Evolutionary conservation across 495 filamentous ascomycete species (phyloP), one percentile per base, ranked within the genome.

Genomic region (Diplogelasinospora grovesii): DNA sequence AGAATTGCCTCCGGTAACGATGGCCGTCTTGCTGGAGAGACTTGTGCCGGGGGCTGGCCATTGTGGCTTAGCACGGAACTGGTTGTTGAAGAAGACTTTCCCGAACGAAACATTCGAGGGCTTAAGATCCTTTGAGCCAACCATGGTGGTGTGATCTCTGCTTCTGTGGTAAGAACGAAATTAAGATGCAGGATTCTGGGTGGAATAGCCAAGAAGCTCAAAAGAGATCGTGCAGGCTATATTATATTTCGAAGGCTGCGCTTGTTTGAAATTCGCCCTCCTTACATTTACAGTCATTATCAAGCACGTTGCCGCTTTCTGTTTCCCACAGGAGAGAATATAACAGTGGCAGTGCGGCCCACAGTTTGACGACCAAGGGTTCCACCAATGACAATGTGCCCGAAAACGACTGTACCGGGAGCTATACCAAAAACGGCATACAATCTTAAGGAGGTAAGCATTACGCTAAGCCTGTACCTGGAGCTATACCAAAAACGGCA

Each of bases 1-100:
- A 4, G 61, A 59, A 49, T 72, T 78, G 34, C 60, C 43, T 8
- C 77, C 77, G 3, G 71, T 79, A 15, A 81, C 48, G 27, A 81
- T 70, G 16, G 66, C 60, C 0, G 61, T 68, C 41, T 75, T 59
- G 6, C 59, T 61, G 2, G 59, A 44, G 15, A 60, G 49, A 31
- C 49, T 41, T 27, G 50, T 60, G 15, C 21, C 11, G 0, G 16
- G 5, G 8, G 36, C 20, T 1, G 43, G 28, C 21, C 18, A 19
- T 29, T 46, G 36, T 10, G 24, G 29, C 15, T 35, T 36, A 2
- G 43, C 24, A 14, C 21, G 19, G 37, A 46, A 46, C 31, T 46
- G 43, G 29, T 43, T 43, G 40, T 15, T 21, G 22, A 43, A 13
- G 40, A 35, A 43, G 40, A 36, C 25, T 22, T 43, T 43, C 14